Evolutionary conservation across 2,329 filamentous ascomycete genomes (phyloP).

Genomic region (Talaromyces sp.): DNA sequence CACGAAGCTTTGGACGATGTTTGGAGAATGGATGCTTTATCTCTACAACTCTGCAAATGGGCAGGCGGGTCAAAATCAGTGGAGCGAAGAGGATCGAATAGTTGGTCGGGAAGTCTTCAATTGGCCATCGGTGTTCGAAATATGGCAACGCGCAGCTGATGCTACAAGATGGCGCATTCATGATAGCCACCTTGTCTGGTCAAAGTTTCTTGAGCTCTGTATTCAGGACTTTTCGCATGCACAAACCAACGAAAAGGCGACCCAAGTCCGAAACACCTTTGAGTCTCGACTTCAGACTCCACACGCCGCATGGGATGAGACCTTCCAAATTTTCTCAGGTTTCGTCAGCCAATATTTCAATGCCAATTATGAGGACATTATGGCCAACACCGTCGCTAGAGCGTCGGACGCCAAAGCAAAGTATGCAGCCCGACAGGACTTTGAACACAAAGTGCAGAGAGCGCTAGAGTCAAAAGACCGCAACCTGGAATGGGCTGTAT

Average conservation of each 20-base stretch:
- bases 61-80: slow-evolving; percentile 34
- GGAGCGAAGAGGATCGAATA: slow-evolving; percentile 56
- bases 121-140: slow-evolving; percentile 52
- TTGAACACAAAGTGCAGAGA: slow-evolving; percentile 53
- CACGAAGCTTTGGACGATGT: slow-evolving; percentile 59
- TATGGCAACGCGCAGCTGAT: slow-evolving; percentile 54
- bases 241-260: slow-evolving; percentile 48
- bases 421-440: slow-evolving; percentile 51
- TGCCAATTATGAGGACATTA: slow-evolving; percentile 54
- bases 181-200: slow-evolving; percentile 60
- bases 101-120: slow-evolving; percentile 59
- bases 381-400: slow-evolving; percentile 52
- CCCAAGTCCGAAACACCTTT: slow-evolving; percentile 50
- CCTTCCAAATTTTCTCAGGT: slow-evolving; percentile 57
- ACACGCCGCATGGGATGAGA: slow-evolving; percentile 58
- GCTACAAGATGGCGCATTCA: slow-evolving; percentile 59
- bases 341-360: slow-evolving; percentile 57
- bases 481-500: slow-evolving; percentile 51
- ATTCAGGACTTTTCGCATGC: slow-evolving; percentile 50
- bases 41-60: slow-evolving; percentile 53
- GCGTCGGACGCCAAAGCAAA: slow-evolving; percentile 53
- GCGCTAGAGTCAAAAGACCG: slow-evolving; percentile 52
- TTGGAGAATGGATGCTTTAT: slow-evolving; percentile 58
- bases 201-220: slow-evolving; percentile 55
- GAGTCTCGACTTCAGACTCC: slow-evolving; percentile 54